Evolutionary conservation across 2,329 filamentous ascomycete genomes (phyloP).

Genomic region (Diaporthe sp.): DNA sequence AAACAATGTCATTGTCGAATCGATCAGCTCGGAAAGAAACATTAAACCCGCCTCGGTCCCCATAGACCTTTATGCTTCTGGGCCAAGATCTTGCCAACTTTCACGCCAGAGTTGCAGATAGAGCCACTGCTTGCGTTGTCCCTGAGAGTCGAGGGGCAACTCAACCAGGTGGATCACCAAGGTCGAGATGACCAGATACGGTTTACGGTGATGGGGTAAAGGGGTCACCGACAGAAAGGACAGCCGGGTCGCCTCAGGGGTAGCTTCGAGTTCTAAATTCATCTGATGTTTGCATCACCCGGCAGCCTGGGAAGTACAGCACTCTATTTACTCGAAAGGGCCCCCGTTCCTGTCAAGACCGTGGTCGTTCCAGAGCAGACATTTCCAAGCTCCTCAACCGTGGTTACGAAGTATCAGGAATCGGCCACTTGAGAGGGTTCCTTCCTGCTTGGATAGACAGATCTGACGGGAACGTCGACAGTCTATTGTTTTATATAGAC

Average conservation of each 20-base stretch:
- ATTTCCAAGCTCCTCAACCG: not conserved
- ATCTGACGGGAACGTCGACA: not conserved
- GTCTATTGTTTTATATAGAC: not conserved
- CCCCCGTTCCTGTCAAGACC: not conserved
- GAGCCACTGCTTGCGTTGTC: conserved; percentile 8
- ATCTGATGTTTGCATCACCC: conserved; percentile 8
- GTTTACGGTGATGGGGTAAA: conserved; percentile 7
- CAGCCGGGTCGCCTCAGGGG: not conserved
- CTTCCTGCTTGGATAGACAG: not conserved
- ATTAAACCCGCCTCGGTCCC: conserved; percentile 3
- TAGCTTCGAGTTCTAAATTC: conserved; percentile 9
- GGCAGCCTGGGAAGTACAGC: not conserved
- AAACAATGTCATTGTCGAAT: conserved; percentile 16
- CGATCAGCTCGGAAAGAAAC: conserved; percentile 7
- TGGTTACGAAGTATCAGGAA: conserved; percentile 2
- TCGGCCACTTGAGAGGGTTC: not conserved
- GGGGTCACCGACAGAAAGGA: conserved; percentile 6
- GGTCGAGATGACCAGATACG: conserved; percentile 2
- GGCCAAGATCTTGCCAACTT: not conserved
- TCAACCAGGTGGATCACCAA: not conserved
- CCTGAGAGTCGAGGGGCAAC: not conserved
- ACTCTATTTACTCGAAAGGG: not conserved
- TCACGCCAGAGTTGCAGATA: conserved; percentile 22
- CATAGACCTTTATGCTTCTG: not conserved
- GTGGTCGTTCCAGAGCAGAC: not conserved